Base-by-base conservation (phyloP, 2,329 filamentous ascomycete species). In the Fusarium sp. region DNA sequence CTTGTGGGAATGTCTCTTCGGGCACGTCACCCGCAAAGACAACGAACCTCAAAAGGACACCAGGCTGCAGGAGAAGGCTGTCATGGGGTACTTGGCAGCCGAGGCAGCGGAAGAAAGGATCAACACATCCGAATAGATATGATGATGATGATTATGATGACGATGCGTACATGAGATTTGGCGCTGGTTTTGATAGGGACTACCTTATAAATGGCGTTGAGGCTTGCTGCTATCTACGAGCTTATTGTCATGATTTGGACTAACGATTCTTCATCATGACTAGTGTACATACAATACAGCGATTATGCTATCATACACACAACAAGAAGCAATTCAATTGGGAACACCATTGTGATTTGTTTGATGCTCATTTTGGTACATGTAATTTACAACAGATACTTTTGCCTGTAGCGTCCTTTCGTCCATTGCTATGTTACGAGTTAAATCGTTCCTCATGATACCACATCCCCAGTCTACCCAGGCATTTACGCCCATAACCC, bases 1-100 rank as follows among this genome's bases (percentile, higher is more conserved):
- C 77, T 76, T 98, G 43, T 98, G 94, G 95, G 88, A 89, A 67
- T 98, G 95, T 79, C 81, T 98, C 2, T 98, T 98, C 83, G 92
- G 92, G 1, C 80, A 83, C 49, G 84, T 84, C 17, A 76, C 76
- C 36, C 79, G 77, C 22, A 67, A 42, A n/a, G 62, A 75, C 76
- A 36, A 72, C 22, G 57, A 52, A 36, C 56, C 56, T 6, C 60
- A 67, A 54, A 54, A 58, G 6, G 77, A 79, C 33, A 75, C 70
- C 5, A 71, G 73, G 14, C 38, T 76, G 15, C 74, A 78, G 26
- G 78, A 81, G 49, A 72, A 75, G 44, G 78, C 76, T 1, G 79
- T 82, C 17, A 78, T 78, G 73, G 76, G 79, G 24, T 83, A 84
- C 56, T 70, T 87, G 24, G 81, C 83, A 34, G 82, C 79, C 2